These are phyloP conservation scores for Aegilops speltoides DNA, from an alignment of 176 grass and related monocot genomes.

Conservation along the genomic window DNA sequence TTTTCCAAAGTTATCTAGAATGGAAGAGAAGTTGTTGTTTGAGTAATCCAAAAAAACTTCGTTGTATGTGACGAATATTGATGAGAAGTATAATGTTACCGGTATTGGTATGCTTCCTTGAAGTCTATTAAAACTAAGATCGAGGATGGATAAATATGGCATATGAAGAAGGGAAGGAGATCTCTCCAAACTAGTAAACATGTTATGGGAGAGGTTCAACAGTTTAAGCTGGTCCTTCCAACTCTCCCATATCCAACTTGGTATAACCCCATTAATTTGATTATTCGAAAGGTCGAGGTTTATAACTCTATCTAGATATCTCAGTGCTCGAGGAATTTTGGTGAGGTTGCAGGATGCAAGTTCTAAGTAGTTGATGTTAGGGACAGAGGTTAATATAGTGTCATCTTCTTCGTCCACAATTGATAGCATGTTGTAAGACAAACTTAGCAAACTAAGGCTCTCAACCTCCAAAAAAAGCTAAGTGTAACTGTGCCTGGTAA, in stretches of 20 bases:
- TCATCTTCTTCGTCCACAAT: not conserved
- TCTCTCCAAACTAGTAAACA: not conserved
- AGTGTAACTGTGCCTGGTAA: constrained; percentile 8
- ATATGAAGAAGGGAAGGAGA: not conserved
- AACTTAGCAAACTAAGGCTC: not conserved
- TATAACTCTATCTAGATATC: not conserved
- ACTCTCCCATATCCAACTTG: constrained; percentile 20
- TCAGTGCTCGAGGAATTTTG: not conserved
- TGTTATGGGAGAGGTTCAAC: constrained; percentile 2
- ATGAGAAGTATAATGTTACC: too few relatives aligned
- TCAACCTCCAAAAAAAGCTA: not conserved
- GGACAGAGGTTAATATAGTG: not conserved
- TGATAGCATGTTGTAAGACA: constrained; percentile 22
- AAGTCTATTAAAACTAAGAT: constrained; percentile 14
- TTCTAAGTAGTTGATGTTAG: not conserved
- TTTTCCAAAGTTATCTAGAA: not conserved
- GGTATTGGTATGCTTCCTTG: not conserved
- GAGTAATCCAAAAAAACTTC: not conserved
- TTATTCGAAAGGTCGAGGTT: constrained; percentile 16
- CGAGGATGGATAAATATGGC: not conserved
- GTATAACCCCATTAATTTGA: constrained; percentile 27
- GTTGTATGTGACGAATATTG: not conserved
- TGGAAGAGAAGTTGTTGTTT: constrained; percentile 5
- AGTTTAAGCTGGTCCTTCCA: not conserved
- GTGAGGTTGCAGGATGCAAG: not conserved